A percentile compares a stretch with the other conserved stretches of the same genome.
phyloP scores from a whole-genome alignment of 2,329 filamentous ascomycete species.

The Penicillium digitatum region DNA sequence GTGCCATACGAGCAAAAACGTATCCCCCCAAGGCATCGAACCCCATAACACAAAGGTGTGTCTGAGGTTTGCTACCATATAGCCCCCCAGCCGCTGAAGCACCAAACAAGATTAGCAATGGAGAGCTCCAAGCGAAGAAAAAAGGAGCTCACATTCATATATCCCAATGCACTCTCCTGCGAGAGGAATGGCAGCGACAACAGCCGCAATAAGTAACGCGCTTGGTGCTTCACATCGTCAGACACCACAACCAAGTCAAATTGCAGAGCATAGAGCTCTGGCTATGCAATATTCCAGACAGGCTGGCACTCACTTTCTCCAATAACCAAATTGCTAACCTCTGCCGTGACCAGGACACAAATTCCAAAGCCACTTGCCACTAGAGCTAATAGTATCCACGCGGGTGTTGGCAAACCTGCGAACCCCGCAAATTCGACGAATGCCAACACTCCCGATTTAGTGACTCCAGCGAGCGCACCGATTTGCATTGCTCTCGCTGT shows the following conservation, averaged over 20 bases:
- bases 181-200: slow-evolving; percentile 17
- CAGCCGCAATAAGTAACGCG: slow-evolving; percentile 13
- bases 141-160: slow-evolving; percentile 10
- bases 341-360: slow-evolving; percentile 14
- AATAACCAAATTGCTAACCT: slow-evolving; percentile 16
- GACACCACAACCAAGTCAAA: not conserved
- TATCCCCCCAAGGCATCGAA: slow-evolving; percentile 17
- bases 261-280: not conserved
- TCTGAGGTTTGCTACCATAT: slow-evolving; percentile 3
- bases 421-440: slow-evolving; percentile 14
- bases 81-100: slow-evolving; percentile 11
- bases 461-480: slow-evolving; percentile 14
- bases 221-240: slow-evolving; percentile 9
- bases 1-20: slow-evolving; percentile 20
- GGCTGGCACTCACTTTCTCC: slow-evolving; percentile 9
- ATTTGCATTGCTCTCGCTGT: slow-evolving; percentile 14
- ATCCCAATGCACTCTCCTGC: slow-evolving; percentile 15
- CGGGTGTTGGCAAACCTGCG: slow-evolving; percentile 12
- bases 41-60: slow-evolving; percentile 11
- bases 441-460: slow-evolving; percentile 14
- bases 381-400: slow-evolving; percentile 14
- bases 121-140: not conserved
- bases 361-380: slow-evolving; percentile 15
- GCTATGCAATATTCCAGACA: not conserved
- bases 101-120: not conserved